Percentiles rank a stretch among this genome's conserved stretches.
Evolutionary conservation across 345 rosid species (phyloP).

Genomic region (Salix viminalis): DNA sequence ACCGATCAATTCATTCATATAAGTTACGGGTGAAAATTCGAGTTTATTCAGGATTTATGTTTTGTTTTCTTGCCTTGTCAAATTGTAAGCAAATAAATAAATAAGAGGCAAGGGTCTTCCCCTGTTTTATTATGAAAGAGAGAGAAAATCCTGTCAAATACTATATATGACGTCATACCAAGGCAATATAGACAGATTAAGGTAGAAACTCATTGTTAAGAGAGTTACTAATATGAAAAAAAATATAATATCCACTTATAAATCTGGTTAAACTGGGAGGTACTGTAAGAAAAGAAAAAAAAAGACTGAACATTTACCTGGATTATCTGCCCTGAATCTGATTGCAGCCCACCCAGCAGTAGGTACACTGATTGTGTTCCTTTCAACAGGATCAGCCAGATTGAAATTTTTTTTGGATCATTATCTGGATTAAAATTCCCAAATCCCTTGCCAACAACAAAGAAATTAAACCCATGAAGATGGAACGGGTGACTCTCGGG

Average conservation of each 20-base stretch:
- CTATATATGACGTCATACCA: neutral
- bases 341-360: conserved; percentile 21
- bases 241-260: neutral
- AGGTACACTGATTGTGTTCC: conserved; percentile 17
- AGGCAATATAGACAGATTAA: neutral
- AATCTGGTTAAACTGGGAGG: neutral
- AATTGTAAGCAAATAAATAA: neutral
- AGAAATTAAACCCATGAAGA: conserved; percentile 22
- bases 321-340: conserved; percentile 22
- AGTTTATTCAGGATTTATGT: neutral
- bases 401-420: conserved; percentile 13
- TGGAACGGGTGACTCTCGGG: conserved; percentile 23
- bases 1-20: neutral
- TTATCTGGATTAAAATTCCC: conserved; percentile 18
- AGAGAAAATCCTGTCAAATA: neutral
- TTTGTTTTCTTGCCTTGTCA: neutral
- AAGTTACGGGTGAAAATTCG: neutral
- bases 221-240: neutral
- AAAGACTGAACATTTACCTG: conserved; percentile 1
- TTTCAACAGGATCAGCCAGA: conserved; percentile 19
- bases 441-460: conserved; percentile 10
- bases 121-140: neutral
- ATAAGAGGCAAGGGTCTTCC: neutral
- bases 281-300: neutral
- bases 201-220: neutral